A percentile compares a stretch with the other conserved stretches of the same genome.
Evolutionary conservation across 2,329 filamentous ascomycete genomes (phyloP).

Genomic region (Aspergillus sergii): DNA sequence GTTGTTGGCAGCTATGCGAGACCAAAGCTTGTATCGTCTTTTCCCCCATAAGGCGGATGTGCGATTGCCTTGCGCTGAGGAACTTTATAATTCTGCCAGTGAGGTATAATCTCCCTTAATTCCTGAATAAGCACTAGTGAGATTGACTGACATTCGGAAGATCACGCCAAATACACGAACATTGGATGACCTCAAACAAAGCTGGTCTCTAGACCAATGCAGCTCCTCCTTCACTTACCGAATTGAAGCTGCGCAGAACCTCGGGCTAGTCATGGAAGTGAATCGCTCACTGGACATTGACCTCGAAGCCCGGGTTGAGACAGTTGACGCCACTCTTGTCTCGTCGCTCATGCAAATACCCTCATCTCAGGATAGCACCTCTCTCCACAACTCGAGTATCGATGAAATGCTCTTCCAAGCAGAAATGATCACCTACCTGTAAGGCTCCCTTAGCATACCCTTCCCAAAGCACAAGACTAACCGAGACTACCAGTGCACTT

Average conservation of each 20-base stretch:
- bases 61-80: constrained; percentile 74
- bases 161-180: constrained; percentile 58
- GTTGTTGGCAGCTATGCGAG: constrained; percentile 70
- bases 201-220: constrained; percentile 66
- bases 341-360: constrained; percentile 73
- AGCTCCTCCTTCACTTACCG: constrained; percentile 78
- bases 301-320: constrained; percentile 40
- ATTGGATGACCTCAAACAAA: constrained; percentile 56
- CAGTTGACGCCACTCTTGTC: constrained; percentile 56
- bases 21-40: constrained; percentile 19
- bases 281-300: constrained; percentile 25
- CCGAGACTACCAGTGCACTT: constrained; percentile 36
- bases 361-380: constrained; percentile 62
- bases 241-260: constrained; percentile 72
- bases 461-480: neutral
- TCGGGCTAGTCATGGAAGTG: constrained; percentile 67
- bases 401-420: constrained; percentile 59
- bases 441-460: neutral
- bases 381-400: constrained; percentile 64
- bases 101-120: constrained; percentile 12
- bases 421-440: constrained; percentile 35
- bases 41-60: constrained; percentile 60
- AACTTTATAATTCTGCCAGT: constrained; percentile 44
- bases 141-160: constrained; percentile 39
- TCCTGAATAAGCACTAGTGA: neutral